Conservation (phyloP, 352 stramenopile species). For the Phytophthora chlamydospora region DNA sequence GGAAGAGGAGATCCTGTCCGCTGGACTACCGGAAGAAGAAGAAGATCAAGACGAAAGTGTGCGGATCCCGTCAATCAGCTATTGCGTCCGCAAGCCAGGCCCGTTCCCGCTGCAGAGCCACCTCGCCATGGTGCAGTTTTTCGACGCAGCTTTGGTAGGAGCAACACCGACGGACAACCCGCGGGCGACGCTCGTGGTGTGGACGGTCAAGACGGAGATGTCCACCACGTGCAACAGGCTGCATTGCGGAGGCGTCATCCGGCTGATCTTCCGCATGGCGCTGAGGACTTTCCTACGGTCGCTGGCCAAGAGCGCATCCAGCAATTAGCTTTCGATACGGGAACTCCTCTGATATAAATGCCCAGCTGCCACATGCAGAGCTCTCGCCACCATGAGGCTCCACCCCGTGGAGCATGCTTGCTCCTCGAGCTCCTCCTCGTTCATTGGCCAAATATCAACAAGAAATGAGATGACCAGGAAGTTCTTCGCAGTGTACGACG, state of each 20-base stretch:
- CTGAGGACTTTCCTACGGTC: constrained; percentile 36
- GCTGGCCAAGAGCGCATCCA: constrained; percentile 23
- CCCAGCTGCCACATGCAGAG: background rate
- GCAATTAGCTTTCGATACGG: background rate
- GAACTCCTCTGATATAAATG: background rate
- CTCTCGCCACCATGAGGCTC: background rate
- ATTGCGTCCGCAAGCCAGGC: constrained; percentile 54
- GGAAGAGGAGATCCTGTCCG: constrained; percentile 64
- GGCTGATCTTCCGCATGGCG: constrained; percentile 36
- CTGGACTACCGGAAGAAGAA: constrained; percentile 40
- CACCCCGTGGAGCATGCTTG: too few species aligned
- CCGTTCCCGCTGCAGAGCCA: constrained; percentile 52
- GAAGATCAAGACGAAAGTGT: constrained; percentile 6
- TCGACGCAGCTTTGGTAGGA: constrained; percentile 29
- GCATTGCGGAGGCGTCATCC: constrained; percentile 44
- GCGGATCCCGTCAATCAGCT: constrained; percentile 55
- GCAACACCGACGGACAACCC: background rate
- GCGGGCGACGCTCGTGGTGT: constrained; percentile 54
- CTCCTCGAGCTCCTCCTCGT: too few species aligned
- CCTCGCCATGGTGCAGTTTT: constrained; percentile 57
- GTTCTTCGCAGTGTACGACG: background rate
- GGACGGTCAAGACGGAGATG: constrained; percentile 41
- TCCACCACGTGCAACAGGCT: constrained; percentile 24
- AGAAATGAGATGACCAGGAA: constrained; percentile 14
- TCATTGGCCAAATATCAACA: constrained; percentile 32